These are phyloP conservation scores for Podila verticillata DNA, from an alignment of 192 early-diverging fungal species.

Conservation along the genomic window DNA sequence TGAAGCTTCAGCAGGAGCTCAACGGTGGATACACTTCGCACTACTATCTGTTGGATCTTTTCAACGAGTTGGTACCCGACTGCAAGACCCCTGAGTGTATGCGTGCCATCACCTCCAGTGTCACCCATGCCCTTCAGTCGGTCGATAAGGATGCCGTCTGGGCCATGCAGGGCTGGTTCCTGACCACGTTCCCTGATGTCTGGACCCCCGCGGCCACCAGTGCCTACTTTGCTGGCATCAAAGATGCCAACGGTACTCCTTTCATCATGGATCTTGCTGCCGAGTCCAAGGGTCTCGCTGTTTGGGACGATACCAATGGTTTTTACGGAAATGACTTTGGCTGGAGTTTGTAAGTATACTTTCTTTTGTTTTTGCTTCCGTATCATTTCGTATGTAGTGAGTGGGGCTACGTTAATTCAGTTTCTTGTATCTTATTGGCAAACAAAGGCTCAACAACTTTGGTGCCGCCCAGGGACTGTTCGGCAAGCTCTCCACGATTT, in stretches of 20 bases:
- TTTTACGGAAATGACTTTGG: conserved; percentile 39
- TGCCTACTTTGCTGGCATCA: conserved; percentile 34
- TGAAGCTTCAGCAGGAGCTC: conserved; percentile 28
- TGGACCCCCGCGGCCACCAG: conserved; percentile 24
- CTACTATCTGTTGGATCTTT: conserved; percentile 40
- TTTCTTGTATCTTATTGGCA: not conserved
- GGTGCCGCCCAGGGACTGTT: conserved; percentile 41
- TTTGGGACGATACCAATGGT: conserved; percentile 20
- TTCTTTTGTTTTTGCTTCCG: not conserved
- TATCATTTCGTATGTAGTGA: too few species aligned
- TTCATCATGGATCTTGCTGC: conserved; percentile 33
- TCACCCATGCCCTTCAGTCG: conserved; percentile 22
- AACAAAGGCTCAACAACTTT: conserved; percentile 30
- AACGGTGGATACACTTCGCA: conserved; percentile 25
- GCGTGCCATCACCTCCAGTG: conserved; percentile 17
- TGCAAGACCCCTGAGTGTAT: conserved; percentile 25
- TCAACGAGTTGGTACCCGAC: conserved; percentile 34
- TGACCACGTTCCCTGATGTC: conserved; percentile 8
- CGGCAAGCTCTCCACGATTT: conserved; percentile 9
- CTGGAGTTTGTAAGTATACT: conserved; percentile 34
- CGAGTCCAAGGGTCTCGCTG: conserved; percentile 5
- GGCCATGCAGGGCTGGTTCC: conserved; percentile 49
- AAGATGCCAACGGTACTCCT: conserved; percentile 12
- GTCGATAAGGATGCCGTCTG: conserved; percentile 32
- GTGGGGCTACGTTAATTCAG: not conserved